phyloP scores from a whole-genome alignment of 805 yeast genomes.

The Hanseniaspora pseudoguilliermondii region DNA sequence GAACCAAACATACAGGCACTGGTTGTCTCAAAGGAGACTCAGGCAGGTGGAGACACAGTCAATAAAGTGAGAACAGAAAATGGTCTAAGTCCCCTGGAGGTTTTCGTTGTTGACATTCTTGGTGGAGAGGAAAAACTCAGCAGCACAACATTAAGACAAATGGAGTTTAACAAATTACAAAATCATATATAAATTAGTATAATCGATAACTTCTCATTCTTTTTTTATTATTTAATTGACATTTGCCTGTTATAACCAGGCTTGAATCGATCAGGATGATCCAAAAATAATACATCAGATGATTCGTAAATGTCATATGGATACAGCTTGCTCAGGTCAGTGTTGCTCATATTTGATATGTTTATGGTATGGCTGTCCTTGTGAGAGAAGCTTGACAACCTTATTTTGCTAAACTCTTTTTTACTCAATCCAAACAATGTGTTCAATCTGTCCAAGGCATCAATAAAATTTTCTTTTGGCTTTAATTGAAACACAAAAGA shows the following conservation, averaged over 20 bases:
- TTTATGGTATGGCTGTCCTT: slow-evolving; percentile 29
- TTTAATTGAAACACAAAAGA: slow-evolving; percentile 69
- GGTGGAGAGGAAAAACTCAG: slow-evolving; percentile 72
- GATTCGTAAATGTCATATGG: slow-evolving; percentile 43
- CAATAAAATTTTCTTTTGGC: slow-evolving; percentile 51
- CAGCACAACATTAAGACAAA: slow-evolving; percentile 62
- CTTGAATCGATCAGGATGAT: slow-evolving; percentile 74
- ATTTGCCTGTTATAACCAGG: slow-evolving; percentile 45
- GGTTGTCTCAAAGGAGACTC: slow-evolving; percentile 70
- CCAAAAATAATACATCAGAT: slow-evolving; percentile 56
- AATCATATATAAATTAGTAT: neutral
- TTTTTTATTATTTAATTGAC: slow-evolving; percentile 31
- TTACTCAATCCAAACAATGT: slow-evolving; percentile 61
- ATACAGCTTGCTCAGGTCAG: slow-evolving; percentile 31
- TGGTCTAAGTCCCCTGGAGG: slow-evolving; percentile 39
- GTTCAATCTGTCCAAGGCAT: slow-evolving; percentile 56
- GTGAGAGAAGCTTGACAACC: slow-evolving; percentile 31
- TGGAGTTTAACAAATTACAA: slow-evolving; percentile 15
- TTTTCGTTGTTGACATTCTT: slow-evolving; percentile 48
- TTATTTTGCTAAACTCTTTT: slow-evolving; percentile 66
- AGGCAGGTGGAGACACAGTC: slow-evolving; percentile 58
- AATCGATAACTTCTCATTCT: neutral
- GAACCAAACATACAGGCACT: slow-evolving; percentile 63
- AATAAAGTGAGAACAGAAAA: slow-evolving; percentile 50
- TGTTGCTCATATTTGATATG: slow-evolving; percentile 37